Base-by-base conservation (phyloP, 768 basidiomycete species). In the Hortiboletus campestris region DNA sequence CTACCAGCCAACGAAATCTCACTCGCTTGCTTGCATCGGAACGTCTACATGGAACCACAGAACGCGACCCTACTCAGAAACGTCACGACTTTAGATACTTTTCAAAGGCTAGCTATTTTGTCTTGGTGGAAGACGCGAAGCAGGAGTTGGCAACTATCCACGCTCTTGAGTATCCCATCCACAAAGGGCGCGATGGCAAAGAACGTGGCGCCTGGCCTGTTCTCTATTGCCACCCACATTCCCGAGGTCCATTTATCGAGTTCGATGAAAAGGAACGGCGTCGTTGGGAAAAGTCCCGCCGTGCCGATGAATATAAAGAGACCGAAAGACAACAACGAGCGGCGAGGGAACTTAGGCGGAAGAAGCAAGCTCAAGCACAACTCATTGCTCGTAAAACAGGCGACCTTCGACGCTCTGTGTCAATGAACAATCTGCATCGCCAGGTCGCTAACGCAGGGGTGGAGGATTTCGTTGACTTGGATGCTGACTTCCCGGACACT, bases 11-110 rank as follows among this genome's bases (percentile, higher is more conserved):
- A 55, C 80, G 76, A 39, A 77, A 81, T 53, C 76, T 90, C 29
- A 81, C 80, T 13, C 82, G 78, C 34, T 78, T 90, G 17, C 75
- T 92, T 41, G 84, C 91, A 63, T 86, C 88, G 19, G 97, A 98
- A 69, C 86, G 85, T 57, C 71, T 91, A 40, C 84, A 92, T 59
- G 97, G 97, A 44, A 79, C 79, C 4, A 86, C 84, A 17, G 97
- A 99, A 75, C 90, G 96, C 44, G 97, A 99, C 73, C 88, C 92
- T 1, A 86, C 83, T 19, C 90, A 94, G 58, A 91, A 84, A 58
- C 84, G 94, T 47, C 86, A 89, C 59, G 94, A 95, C 70, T 92
- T 84, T 66, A 83, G 81, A 53, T 99, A 98, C 70, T 98, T 98
- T 71, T 73, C 82, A 17, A 83, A 84, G 40, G 78, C 79, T 40